These are phyloP conservation scores for Ceratobasidium sp. DNA, from an alignment of 1,284 basidiomycete species.

Conservation along the genomic window DNA sequence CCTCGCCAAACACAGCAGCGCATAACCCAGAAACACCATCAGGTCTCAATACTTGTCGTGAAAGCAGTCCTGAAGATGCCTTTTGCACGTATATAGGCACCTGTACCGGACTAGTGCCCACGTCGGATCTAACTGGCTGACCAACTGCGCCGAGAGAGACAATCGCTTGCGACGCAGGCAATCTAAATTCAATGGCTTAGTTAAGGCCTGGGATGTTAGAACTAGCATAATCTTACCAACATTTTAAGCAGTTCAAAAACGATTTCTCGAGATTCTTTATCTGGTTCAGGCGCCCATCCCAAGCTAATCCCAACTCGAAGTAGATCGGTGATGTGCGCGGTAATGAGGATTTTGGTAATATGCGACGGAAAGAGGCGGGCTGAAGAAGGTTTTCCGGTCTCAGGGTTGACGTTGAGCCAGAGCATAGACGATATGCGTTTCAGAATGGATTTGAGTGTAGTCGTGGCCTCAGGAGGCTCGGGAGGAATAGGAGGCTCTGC, in stretches of 20 bases:
- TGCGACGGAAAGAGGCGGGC: slow-evolving; percentile 53
- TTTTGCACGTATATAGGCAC: slow-evolving; percentile 60
- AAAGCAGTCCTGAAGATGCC: slow-evolving; percentile 65
- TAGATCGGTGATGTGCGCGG: slow-evolving; percentile 62
- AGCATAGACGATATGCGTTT: slow-evolving; percentile 46
- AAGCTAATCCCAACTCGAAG: slow-evolving; percentile 64
- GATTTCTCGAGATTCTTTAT: slow-evolving; percentile 54
- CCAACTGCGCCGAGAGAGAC: slow-evolving; percentile 58
- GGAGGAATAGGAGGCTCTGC: slow-evolving; percentile 48
- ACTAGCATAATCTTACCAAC: slow-evolving; percentile 53
- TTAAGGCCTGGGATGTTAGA: background rate
- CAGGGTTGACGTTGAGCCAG: background rate
- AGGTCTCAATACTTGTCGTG: slow-evolving; percentile 68
- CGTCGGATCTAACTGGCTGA: slow-evolving; percentile 47
- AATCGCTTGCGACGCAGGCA: slow-evolving; percentile 69
- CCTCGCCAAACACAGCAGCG: slow-evolving; percentile 69
- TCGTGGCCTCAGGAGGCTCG: slow-evolving; percentile 6
- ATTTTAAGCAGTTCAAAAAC: slow-evolving; percentile 63
- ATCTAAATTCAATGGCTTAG: slow-evolving; percentile 50
- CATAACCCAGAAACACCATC: slow-evolving; percentile 72
- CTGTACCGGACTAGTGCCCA: slow-evolving; percentile 47
- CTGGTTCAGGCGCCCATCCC: slow-evolving; percentile 70
- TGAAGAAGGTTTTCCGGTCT: background rate
- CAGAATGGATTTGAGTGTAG: slow-evolving; percentile 52
- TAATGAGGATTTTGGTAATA: slow-evolving; percentile 66